Evolutionary conservation across 805 yeast genomes (phyloP).

Genomic region (Ogataea neopini): DNA sequence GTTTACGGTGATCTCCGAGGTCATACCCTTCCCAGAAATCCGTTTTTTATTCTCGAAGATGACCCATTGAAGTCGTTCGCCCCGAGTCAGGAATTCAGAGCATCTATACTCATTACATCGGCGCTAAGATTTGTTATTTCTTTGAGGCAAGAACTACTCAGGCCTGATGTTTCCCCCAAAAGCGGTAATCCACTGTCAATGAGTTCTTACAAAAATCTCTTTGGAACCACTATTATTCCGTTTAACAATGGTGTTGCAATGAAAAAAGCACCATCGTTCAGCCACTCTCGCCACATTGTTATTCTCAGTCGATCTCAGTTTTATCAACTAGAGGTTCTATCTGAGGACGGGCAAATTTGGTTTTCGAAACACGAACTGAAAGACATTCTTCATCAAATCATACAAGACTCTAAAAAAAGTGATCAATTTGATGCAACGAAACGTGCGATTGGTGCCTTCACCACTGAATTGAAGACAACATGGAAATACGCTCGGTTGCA

Average conservation of each 20-base stretch:
- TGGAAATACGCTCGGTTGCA: constrained; percentile 51
- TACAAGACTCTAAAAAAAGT: constrained; percentile 38
- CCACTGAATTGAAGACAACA: constrained; percentile 50
- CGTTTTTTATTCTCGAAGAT: constrained; percentile 70
- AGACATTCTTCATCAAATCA: constrained; percentile 43
- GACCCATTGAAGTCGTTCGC: constrained; percentile 63
- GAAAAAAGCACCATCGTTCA: constrained; percentile 33
- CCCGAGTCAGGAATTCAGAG: constrained; percentile 66
- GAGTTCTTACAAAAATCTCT: constrained; percentile 65
- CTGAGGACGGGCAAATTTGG: constrained; percentile 46
- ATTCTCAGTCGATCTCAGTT: constrained; percentile 52
- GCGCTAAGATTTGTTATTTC: constrained; percentile 66
- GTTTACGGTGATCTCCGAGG: constrained; percentile 65
- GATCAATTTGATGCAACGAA: constrained; percentile 42
- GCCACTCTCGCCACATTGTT: constrained; percentile 50
- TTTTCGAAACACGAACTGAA: constrained; percentile 54
- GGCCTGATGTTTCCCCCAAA: constrained; percentile 58
- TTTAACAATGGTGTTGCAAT: constrained; percentile 42
- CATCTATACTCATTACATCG: constrained; percentile 66
- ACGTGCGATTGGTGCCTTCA: constrained; percentile 53
- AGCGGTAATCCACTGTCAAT: constrained; percentile 57
- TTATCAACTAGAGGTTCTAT: constrained; percentile 50
- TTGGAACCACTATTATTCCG: constrained; percentile 67
- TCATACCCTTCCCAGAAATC: constrained; percentile 73
- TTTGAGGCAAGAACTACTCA: constrained; percentile 51